A percentile compares a stretch with the other conserved stretches of the same genome.
Conservation (phyloP, 2,329 filamentous ascomycete genomes). For the Microdochium bolleyi region DNA sequence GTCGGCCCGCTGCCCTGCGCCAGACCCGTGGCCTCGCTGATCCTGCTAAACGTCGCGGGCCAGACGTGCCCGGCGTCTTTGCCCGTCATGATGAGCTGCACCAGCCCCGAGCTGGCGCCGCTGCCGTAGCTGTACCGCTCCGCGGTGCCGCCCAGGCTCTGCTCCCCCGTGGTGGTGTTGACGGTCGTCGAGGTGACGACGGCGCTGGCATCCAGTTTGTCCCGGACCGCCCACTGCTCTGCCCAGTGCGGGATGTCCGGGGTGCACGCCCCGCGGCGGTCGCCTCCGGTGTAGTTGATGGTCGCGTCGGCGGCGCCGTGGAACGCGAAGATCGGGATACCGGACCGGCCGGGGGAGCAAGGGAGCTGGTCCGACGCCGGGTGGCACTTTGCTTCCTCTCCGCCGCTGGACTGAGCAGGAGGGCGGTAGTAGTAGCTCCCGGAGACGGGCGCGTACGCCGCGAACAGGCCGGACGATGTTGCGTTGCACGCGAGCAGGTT, state of each 20-base stretch:
- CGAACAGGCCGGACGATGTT: conserved; percentile 1
- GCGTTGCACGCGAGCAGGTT: conserved; percentile 6
- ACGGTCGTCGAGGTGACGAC: not conserved
- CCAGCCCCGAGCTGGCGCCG: not conserved
- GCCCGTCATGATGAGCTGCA: not conserved
- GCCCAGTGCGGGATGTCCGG: conserved; percentile 30
- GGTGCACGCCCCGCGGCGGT: conserved; percentile 26
- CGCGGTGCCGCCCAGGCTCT: not conserved
- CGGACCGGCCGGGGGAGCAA: conserved; percentile 20
- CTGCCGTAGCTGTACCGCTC: not conserved
- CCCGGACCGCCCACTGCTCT: conserved; percentile 22
- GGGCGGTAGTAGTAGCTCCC: conserved; percentile 6
- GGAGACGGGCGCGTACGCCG: conserved; percentile 7
- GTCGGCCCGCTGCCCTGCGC: not conserved
- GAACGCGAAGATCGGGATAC: conserved; percentile 36
- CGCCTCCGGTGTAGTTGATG: conserved; percentile 32
- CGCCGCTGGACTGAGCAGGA: not conserved
- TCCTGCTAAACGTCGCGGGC: conserved; percentile 1
- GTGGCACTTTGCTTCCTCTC: too few relatives aligned
- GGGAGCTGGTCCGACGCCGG: conserved; percentile 20
- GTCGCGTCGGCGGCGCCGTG: conserved; percentile 35
- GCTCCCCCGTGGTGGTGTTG: not conserved
- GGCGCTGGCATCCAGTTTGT: conserved; percentile 8
- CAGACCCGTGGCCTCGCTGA: conserved; percentile 1
- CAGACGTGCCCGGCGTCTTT: conserved; percentile 1